Conservation (phyloP, 345 rosid genomes). For the Populus deltoides region DNA sequence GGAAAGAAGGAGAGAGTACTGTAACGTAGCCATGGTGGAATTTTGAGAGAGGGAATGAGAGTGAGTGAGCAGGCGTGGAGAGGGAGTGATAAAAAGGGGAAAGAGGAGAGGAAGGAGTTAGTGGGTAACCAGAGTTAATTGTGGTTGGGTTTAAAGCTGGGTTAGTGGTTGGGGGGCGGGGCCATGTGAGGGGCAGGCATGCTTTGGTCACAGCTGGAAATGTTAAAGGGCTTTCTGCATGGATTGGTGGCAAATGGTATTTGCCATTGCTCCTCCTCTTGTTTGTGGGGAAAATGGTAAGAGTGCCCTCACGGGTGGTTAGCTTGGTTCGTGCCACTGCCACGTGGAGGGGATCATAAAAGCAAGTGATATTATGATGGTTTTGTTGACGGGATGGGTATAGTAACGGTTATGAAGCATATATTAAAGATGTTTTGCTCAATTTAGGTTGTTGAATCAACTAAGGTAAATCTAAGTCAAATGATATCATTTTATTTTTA, state of each 20-base stretch:
- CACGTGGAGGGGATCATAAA: neutral
- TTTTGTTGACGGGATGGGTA: neutral
- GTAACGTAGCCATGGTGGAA: constrained; percentile 33
- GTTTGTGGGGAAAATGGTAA: neutral
- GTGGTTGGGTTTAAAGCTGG: constrained; percentile 4
- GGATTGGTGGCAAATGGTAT: neutral
- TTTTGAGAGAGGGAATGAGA: neutral
- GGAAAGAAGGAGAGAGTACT: constrained; percentile 15
- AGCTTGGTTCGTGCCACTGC: no score
- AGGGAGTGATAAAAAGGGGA: neutral
- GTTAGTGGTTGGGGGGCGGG: constrained; percentile 32
- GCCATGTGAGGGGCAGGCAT: constrained; percentile 36
- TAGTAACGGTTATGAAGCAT: neutral
- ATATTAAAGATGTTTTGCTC: no score
- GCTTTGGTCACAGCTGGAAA: constrained; percentile 44
- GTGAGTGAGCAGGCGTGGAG: neutral
- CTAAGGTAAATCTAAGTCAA: no score
- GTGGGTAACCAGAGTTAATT: constrained; percentile 23
- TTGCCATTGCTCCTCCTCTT: neutral
- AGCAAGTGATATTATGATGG: neutral
- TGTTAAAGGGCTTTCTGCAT: neutral
- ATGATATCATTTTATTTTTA: no score
- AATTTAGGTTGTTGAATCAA: no score
- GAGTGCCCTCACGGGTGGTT: no score
- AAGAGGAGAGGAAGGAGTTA: neutral